Conservation (phyloP, 768 basidiomycete genomes). For the Rhodotorula toruloides region DNA sequence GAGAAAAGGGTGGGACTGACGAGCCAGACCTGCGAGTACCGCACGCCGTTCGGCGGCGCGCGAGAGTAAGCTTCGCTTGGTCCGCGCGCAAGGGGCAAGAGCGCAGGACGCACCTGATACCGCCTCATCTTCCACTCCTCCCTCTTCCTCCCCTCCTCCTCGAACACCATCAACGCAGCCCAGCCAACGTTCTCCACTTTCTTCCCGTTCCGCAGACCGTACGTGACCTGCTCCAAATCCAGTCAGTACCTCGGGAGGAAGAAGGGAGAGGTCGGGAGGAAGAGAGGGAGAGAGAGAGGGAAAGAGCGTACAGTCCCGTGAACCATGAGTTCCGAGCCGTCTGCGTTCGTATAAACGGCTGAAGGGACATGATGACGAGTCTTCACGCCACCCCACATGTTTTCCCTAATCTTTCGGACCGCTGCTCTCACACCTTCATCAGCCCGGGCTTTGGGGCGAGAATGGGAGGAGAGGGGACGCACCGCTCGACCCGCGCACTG, state of each 20-base stretch:
- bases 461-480: neutral
- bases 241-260: neutral
- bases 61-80: neutral
- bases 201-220: constrained; percentile 27
- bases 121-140: constrained; percentile 15
- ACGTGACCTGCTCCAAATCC: constrained; percentile 15
- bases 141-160: neutral
- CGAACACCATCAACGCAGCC: constrained; percentile 24
- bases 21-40: constrained; percentile 20
- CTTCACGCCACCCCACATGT: constrained; percentile 33
- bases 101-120: constrained; percentile 18
- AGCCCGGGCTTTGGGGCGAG: neutral
- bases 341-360: neutral
- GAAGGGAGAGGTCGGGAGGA: too few species aligned
- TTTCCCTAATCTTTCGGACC: constrained; percentile 28
- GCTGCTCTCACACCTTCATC: neutral
- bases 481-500: constrained; percentile 12
- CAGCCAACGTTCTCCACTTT: constrained; percentile 22
- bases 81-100: neutral
- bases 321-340: constrained; percentile 18
- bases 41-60: neutral
- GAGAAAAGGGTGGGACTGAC: neutral
- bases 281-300: too few species aligned
- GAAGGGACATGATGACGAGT: constrained; percentile 15
- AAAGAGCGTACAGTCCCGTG: constrained; percentile 21